Conservation (phyloP, 768 basidiomycete species). For the Russula abietina region DNA sequence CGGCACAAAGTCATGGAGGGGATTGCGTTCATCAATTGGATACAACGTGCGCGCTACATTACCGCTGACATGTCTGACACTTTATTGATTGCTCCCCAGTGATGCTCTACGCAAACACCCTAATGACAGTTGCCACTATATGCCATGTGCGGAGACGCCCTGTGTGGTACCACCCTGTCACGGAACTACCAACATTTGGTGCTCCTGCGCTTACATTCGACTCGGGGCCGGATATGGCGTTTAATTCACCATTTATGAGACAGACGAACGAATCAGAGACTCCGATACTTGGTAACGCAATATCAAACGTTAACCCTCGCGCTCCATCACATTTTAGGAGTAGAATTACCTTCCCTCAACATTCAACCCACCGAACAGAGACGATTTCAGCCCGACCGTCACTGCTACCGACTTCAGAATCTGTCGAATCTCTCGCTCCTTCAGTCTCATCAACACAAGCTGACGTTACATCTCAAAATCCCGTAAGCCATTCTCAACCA, state of each 20-base stretch:
- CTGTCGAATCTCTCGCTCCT: conserved; percentile 1
- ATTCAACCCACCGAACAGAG: background rate
- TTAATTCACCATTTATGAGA: background rate
- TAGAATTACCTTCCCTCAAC: conserved; percentile 2
- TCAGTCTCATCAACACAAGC: background rate
- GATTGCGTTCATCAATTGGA: conserved; percentile 16
- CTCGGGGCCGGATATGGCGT: background rate
- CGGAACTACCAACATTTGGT: conserved; percentile 14
- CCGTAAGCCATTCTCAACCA: background rate
- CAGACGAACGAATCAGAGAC: conserved; percentile 4
- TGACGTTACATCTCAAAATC: background rate
- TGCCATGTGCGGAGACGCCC: conserved; percentile 16
- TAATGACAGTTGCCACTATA: conserved; percentile 22
- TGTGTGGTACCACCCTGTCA: conserved; percentile 9
- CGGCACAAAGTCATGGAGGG: conserved; percentile 10
- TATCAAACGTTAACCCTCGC: background rate
- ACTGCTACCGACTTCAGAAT: background rate
- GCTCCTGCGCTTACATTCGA: conserved; percentile 17
- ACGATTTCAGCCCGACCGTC: background rate
- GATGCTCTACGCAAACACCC: conserved; percentile 21
- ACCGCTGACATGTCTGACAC: background rate
- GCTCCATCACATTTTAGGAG: conserved; percentile 6
- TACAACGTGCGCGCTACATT: conserved; percentile 15
- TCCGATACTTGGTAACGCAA: background rate
- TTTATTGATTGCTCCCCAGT: conserved; percentile 5